Conservation (phyloP, 345 rosid genomes). For the Pugionium cornutum region DNA sequence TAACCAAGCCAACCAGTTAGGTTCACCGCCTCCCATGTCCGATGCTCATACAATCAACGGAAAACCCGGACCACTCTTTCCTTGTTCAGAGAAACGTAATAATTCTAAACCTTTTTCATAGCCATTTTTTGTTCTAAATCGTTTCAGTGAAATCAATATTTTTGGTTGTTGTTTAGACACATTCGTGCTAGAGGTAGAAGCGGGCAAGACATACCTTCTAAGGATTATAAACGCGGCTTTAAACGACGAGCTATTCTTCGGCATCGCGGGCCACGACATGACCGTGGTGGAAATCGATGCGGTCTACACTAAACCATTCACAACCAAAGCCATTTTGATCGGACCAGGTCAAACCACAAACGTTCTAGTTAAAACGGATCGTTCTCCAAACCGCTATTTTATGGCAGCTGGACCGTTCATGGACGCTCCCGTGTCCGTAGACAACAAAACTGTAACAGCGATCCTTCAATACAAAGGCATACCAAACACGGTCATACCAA, state of each 20-base stretch:
- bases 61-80: constrained; percentile 58
- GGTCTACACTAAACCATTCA: constrained; percentile 65
- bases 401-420: constrained; percentile 70
- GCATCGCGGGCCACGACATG: constrained; percentile 63
- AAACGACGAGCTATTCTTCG: constrained; percentile 75
- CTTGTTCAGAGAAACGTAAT: constrained; percentile 51
- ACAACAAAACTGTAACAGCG: constrained; percentile 64
- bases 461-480: constrained; percentile 66
- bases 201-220: constrained; percentile 70
- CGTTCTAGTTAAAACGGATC: constrained; percentile 61
- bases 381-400: constrained; percentile 49
- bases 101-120: not conserved
- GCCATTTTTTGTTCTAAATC: not conserved
- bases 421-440: constrained; percentile 62
- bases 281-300: constrained; percentile 73
- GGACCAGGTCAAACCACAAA: constrained; percentile 76
- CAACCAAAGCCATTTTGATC: constrained; percentile 52
- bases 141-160: not conserved
- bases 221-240: constrained; percentile 80
- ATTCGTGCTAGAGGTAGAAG: constrained; percentile 42
- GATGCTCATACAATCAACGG: constrained; percentile 57
- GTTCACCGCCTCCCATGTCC: constrained; percentile 44
- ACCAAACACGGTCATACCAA: constrained; percentile 49
- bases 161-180: constrained; percentile 25
- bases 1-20: constrained; percentile 48